Conservation (phyloP, 441 rosid species). For the Populus hybrid region DNA sequence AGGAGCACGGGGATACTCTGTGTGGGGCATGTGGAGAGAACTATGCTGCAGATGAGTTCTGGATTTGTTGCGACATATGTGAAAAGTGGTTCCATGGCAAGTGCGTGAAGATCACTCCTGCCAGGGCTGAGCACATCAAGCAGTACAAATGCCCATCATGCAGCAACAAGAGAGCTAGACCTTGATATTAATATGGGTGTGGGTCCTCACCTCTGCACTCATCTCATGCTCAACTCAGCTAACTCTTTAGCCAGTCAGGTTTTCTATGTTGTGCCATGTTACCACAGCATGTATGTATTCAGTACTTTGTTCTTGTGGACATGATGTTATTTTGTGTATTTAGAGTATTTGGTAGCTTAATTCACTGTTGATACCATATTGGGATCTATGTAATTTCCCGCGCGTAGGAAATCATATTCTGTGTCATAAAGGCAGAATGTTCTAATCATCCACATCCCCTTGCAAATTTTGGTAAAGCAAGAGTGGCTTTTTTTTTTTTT, state of each 20-base stretch:
- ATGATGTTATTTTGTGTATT: slow-evolving; percentile 12
- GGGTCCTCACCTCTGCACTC: not conserved
- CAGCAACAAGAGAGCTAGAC: slow-evolving; percentile 77
- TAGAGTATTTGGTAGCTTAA: slow-evolving; percentile 23
- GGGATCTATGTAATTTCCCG: slow-evolving; percentile 10
- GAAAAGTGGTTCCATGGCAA: slow-evolving; percentile 79
- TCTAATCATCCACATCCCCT: not conserved
- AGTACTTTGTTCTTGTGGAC: slow-evolving; percentile 6
- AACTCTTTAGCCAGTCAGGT: slow-evolving; percentile 24
- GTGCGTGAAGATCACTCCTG: slow-evolving; percentile 84
- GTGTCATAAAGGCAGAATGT: not conserved
- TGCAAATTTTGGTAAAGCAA: not conserved
- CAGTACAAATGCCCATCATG: slow-evolving; percentile 84
- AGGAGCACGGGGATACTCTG: slow-evolving; percentile 68
- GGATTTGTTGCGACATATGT: slow-evolving; percentile 68
- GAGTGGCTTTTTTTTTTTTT: not conserved
- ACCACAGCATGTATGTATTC: slow-evolving; percentile 17
- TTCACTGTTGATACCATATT: slow-evolving; percentile 6
- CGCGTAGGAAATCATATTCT: slow-evolving; percentile 16
- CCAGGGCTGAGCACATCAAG: slow-evolving; percentile 81
- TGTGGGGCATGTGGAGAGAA: slow-evolving; percentile 70
- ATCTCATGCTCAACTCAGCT: slow-evolving; percentile 10
- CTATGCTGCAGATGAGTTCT: slow-evolving; percentile 60
- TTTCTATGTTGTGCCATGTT: slow-evolving; percentile 6
- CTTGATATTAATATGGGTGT: slow-evolving; percentile 26